Conservation (phyloP, 176 grass and related monocot genomes). For the Juncus inflexus region DNA sequence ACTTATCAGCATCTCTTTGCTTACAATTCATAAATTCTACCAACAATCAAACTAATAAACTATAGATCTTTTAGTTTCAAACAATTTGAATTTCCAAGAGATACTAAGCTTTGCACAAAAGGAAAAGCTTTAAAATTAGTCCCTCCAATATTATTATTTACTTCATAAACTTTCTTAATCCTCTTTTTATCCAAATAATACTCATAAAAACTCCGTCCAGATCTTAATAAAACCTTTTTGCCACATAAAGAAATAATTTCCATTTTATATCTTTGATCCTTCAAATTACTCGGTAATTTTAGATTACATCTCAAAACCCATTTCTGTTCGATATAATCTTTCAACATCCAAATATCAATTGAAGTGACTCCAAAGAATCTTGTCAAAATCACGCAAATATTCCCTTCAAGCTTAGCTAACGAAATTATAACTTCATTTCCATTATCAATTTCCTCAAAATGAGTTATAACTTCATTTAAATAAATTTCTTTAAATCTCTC, state of each 20-base stretch:
- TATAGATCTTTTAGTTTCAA: too few species aligned
- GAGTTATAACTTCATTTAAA: constrained; percentile 9
- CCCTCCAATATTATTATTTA: not conserved
- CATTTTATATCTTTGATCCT: constrained; percentile 16
- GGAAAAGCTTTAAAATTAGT: constrained; percentile 6
- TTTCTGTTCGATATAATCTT: constrained; percentile 1
- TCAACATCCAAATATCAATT: constrained; percentile 23
- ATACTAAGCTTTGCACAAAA: constrained; percentile 17
- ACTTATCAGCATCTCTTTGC: too few species aligned
- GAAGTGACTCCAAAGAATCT: not conserved
- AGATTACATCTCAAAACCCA: constrained; percentile 11
- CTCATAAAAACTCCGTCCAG: constrained; percentile 10
- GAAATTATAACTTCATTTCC: constrained; percentile 1
- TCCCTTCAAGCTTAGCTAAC: constrained; percentile 23
- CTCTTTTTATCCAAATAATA: constrained; percentile 8
- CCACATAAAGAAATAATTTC: constrained; percentile 19
- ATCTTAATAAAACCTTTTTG: constrained; percentile 18
- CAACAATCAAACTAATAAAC: too few species aligned
- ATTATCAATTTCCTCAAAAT: not conserved
- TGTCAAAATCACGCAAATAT: constrained; percentile 16
- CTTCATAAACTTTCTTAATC: not conserved
- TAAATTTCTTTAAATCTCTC: constrained; percentile 22
- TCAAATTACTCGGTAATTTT: not conserved
- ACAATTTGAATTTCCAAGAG: constrained; percentile 10
- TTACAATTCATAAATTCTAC: too few species aligned